These are phyloP conservation scores for Ophiocytium majus DNA, from an alignment of 352 stramenopile species.

Conservation along the genomic window DNA sequence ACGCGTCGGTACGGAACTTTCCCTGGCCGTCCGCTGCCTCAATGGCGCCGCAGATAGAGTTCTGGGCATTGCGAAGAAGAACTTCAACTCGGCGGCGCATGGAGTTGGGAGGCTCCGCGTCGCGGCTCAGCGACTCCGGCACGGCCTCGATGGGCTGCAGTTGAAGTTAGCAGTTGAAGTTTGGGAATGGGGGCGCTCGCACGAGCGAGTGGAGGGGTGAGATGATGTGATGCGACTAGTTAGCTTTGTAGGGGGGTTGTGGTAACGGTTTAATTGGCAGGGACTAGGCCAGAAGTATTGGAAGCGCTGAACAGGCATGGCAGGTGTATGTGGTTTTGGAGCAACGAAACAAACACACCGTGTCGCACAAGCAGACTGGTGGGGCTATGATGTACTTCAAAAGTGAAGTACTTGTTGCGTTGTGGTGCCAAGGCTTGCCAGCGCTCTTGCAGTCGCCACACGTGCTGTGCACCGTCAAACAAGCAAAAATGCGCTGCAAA, in stretches of 20 bases:
- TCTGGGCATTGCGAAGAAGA: constrained; percentile 58
- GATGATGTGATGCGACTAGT: no score
- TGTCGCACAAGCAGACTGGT: no score
- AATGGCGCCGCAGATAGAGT: constrained; percentile 77
- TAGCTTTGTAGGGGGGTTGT: no score
- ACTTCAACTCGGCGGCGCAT: constrained; percentile 58
- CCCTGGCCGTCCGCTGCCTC: constrained; percentile 67
- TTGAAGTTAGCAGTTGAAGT: not conserved
- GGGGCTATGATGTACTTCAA: no score
- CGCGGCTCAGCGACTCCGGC: constrained; percentile 55
- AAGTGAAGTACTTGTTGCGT: no score
- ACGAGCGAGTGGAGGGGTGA: no score
- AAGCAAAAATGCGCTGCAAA: no score
- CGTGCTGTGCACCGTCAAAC: no score
- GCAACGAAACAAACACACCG: constrained; percentile 58
- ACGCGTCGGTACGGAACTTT: constrained; percentile 89
- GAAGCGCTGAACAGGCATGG: not conserved
- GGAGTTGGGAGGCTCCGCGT: constrained; percentile 59
- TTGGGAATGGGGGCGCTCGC: no score
- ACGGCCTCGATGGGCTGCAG: constrained; percentile 55
- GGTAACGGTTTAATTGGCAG: no score
- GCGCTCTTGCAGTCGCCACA: no score
- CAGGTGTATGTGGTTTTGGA: constrained; percentile 74
- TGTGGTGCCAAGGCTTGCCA: no score
- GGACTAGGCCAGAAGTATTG: not conserved